Evolutionary conservation across 441 rosid genomes (phyloP), one percentile per base, ranked within the genome.

Genomic region (Erysimum cheiri): DNA sequence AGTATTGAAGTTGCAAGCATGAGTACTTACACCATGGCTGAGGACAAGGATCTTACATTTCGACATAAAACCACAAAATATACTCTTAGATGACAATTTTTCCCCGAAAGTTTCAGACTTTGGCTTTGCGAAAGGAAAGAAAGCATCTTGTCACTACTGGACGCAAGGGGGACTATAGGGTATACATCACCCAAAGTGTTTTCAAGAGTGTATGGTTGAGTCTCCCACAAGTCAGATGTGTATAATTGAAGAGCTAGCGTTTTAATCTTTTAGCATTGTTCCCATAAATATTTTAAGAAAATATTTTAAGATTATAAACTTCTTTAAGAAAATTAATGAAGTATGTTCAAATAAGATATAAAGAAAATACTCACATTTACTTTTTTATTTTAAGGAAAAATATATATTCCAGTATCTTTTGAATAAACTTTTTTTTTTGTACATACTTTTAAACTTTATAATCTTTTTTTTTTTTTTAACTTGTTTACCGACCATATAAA

Each of bases 1-100:
- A 43, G 72, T 67, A 6, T 68, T 44, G 64, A 66, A 0, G 46
- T 68, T 33, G 72, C 84, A 37, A 67, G 80, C 50, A 87, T 85
- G 85, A 82, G 53, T 85, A 82, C 71, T 61, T 85, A 6, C 93
- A 84, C 39, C 43, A 50, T 1, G 85, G 88, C 12, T 86, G 95
- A 82, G 58, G 72, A 80, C 82, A 3, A 81, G 83, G 54, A 87
- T 88, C 35, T 65, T 88, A 28, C 87, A 85, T 58, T 81, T 88
- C 6, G 88, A 83, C 58, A 85, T 86, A 29, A 86, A 88, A n/a
- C 87, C 91, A 28, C 85, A 83, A 1, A 86, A 83, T 37, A 77
- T 85, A 44, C 80, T 84, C 15, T 63, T 82, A 5, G 84, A 82
- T 19, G 69, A 72, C 9, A 73, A 78, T 1, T 77, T 87, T 1